These are phyloP conservation scores for Neurospora cerealis DNA, from an alignment of 495 filamentous ascomycete species.

Conservation along the genomic window DNA sequence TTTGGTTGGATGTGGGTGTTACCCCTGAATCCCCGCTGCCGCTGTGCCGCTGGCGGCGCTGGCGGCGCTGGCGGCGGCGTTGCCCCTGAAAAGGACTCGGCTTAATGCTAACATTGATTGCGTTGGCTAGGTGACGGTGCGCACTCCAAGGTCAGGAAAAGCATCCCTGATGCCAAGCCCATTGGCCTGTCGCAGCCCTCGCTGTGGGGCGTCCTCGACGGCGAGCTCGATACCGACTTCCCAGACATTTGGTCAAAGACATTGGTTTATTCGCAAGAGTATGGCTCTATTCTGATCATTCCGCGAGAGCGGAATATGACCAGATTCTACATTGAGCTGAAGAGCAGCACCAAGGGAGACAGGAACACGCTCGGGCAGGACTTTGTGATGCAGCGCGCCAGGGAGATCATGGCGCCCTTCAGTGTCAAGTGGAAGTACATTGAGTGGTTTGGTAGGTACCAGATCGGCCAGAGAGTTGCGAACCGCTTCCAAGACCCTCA, in stretches of 20 bases:
- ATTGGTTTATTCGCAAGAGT: conserved; percentile 45
- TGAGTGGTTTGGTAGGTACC: conserved; percentile 52
- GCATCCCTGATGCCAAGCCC: conserved; percentile 45
- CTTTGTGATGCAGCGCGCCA: conserved; percentile 55
- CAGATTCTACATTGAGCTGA: conserved; percentile 58
- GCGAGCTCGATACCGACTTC: conserved; percentile 56
- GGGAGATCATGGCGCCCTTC: conserved; percentile 54
- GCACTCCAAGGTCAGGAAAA: conserved; percentile 43
- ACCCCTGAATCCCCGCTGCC: neutral
- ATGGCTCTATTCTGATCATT: conserved; percentile 57
- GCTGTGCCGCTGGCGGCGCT: neutral
- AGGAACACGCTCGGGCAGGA: conserved; percentile 41
- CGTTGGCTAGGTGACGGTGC: conserved; percentile 34
- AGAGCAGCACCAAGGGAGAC: conserved; percentile 40
- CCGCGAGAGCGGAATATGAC: conserved; percentile 60
- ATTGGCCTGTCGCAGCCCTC: conserved; percentile 51
- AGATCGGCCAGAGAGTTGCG: conserved; percentile 57
- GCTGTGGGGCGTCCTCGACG: conserved; percentile 63
- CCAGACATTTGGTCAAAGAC: conserved; percentile 65
- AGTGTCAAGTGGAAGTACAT: conserved; percentile 49
- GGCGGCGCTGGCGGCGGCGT: neutral
- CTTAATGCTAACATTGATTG: conserved; percentile 7
- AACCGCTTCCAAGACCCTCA: conserved; percentile 46
- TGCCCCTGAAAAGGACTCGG: neutral
- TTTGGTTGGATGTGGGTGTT: conserved; percentile 39